A percentile compares a stretch with the other conserved stretches of the same genome.
Conservation (phyloP, 768 basidiomycete species). For the Lentinula aciculospora region DNA sequence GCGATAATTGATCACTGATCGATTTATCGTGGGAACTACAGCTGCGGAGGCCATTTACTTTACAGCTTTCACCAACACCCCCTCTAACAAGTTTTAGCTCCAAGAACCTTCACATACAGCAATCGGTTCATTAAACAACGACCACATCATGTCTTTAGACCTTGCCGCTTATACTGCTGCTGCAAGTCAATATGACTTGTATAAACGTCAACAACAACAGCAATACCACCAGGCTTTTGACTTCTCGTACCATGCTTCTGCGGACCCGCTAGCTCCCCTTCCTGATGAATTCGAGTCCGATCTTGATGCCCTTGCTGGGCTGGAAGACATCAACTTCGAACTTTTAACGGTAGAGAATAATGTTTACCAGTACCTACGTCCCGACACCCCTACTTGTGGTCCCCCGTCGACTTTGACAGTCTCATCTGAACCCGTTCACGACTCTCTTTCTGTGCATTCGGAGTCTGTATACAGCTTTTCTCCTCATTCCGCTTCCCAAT, state of each 20-base stretch:
- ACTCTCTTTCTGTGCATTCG: slow-evolving; percentile 61
- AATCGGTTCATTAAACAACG: not conserved
- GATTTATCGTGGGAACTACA: not conserved
- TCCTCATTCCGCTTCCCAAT: slow-evolving; percentile 41
- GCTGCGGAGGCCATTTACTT: not conserved
- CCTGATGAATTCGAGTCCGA: slow-evolving; percentile 83
- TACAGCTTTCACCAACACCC: not conserved
- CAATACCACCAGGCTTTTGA: slow-evolving; percentile 57
- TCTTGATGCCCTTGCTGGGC: slow-evolving; percentile 66
- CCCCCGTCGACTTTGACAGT: slow-evolving; percentile 76
- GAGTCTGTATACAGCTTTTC: slow-evolving; percentile 68
- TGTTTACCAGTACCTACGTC: slow-evolving; percentile 58
- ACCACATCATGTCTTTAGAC: slow-evolving; percentile 1
- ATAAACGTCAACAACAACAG: slow-evolving; percentile 21
- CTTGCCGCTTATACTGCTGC: not conserved
- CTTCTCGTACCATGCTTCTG: slow-evolving; percentile 64
- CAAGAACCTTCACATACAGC: not conserved
- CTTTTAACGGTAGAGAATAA: slow-evolving; percentile 61
- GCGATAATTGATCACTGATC: not conserved
- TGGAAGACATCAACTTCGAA: slow-evolving; percentile 59
- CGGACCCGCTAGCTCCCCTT: slow-evolving; percentile 71
- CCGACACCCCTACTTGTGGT: slow-evolving; percentile 59
- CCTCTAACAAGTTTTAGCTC: not conserved
- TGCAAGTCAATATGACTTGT: slow-evolving; percentile 1
- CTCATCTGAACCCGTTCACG: slow-evolving; percentile 73